phyloP scores from a whole-genome alignment of 2,329 filamentous ascomycete species.

The Exophiala sp. region DNA sequence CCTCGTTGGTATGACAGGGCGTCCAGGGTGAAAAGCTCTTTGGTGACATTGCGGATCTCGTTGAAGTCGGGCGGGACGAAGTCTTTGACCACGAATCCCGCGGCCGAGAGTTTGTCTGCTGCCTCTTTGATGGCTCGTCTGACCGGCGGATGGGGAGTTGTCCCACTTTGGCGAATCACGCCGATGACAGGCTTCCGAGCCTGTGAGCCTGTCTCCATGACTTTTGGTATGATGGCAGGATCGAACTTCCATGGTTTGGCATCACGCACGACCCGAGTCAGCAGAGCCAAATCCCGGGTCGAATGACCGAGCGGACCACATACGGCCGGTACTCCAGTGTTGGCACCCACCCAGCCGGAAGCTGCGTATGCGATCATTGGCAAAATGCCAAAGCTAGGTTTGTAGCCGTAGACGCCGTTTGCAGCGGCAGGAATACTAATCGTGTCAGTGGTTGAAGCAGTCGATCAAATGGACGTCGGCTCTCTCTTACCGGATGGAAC shows the following conservation, averaged over 20 bases:
- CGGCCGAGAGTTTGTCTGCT: slow-evolving; percentile 37
- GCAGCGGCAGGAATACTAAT: slow-evolving; percentile 44
- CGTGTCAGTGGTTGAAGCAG: neutral
- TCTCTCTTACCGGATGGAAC: slow-evolving; percentile 34
- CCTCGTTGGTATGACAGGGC: slow-evolving; percentile 34
- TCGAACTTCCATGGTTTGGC: slow-evolving; percentile 50
- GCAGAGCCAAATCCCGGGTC: slow-evolving; percentile 43
- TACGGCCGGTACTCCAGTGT: slow-evolving; percentile 43
- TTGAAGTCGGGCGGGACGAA: slow-evolving; percentile 33
- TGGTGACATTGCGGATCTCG: slow-evolving; percentile 32
- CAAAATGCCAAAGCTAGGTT: slow-evolving; percentile 43
- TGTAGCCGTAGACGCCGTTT: slow-evolving; percentile 47
- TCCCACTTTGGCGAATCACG: slow-evolving; percentile 46
- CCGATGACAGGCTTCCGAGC: slow-evolving; percentile 53
- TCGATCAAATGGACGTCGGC: neutral
- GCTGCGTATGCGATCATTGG: slow-evolving; percentile 21
- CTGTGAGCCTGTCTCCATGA: slow-evolving; percentile 28
- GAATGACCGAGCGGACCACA: slow-evolving; percentile 51
- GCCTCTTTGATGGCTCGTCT: slow-evolving; percentile 44
- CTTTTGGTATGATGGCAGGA: slow-evolving; percentile 45
- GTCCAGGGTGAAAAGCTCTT: slow-evolving; percentile 36
- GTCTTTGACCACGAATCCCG: slow-evolving; percentile 32
- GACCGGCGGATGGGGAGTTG: slow-evolving; percentile 58
- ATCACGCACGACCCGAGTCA: slow-evolving; percentile 38
- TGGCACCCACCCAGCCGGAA: slow-evolving; percentile 10